These are phyloP conservation scores for Saksenaea vasiformis DNA, from an alignment of 371 early-diverging fungal genomes.

Conservation along the genomic window DNA sequence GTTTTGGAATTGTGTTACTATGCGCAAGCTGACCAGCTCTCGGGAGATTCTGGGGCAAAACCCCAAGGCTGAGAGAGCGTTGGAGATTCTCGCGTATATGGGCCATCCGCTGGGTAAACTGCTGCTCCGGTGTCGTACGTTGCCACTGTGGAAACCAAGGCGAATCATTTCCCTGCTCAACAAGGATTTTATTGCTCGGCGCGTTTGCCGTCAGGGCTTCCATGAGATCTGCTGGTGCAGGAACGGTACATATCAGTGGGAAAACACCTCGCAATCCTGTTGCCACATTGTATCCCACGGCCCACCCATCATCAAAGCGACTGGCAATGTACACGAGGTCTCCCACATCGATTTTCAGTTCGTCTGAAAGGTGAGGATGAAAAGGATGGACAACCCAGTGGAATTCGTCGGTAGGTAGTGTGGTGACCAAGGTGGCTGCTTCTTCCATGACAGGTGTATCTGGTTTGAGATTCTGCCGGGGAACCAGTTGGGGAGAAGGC, in stretches of 20 bases:
- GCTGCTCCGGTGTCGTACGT: neutral
- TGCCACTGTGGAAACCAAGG: neutral
- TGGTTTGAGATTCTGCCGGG: neutral
- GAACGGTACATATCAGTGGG: slow-evolving; percentile 66
- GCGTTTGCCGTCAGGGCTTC: slow-evolving; percentile 31
- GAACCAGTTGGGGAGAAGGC: neutral
- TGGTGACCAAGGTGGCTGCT: neutral
- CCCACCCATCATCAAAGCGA: slow-evolving; percentile 76
- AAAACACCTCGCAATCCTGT: slow-evolving; percentile 73
- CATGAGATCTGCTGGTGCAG: slow-evolving; percentile 35
- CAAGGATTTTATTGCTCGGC: slow-evolving; percentile 25
- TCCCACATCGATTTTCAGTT: slow-evolving; percentile 63
- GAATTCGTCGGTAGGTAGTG: slow-evolving; percentile 34
- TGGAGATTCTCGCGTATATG: slow-evolving; percentile 26
- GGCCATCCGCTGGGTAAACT: slow-evolving; percentile 12
- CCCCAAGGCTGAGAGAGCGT: slow-evolving; percentile 27
- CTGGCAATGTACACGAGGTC: slow-evolving; percentile 66
- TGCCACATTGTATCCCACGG: slow-evolving; percentile 67
- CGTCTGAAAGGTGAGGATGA: slow-evolving; percentile 67
- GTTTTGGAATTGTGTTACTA: slow-evolving; percentile 40
- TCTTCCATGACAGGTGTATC: neutral
- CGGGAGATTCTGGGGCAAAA: slow-evolving; percentile 6
- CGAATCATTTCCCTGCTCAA: slow-evolving; percentile 25
- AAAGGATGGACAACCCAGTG: slow-evolving; percentile 61
- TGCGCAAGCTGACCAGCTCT: slow-evolving; percentile 24